Percentiles rank a stretch among this genome's conserved stretches.
Evolutionary conservation across 495 filamentous ascomycete species (phyloP).

Genomic region (Recurvomyces mirabilis): DNA sequence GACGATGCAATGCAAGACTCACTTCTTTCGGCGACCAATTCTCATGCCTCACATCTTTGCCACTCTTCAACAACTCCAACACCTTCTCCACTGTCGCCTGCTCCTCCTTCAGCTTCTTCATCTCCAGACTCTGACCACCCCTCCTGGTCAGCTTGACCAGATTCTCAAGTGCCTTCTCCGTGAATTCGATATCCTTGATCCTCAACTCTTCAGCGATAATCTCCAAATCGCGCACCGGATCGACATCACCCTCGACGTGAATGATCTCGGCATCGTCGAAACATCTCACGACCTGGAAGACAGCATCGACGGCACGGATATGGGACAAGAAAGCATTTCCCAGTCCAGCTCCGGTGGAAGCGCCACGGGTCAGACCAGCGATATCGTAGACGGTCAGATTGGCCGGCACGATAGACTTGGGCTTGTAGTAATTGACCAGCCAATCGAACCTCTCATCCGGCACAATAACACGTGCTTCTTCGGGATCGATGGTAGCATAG

Average conservation of each 20-base stretch:
- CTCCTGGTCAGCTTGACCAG: conserved; percentile 84
- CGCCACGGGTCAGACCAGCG: conserved; percentile 89
- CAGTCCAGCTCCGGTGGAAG: conserved; percentile 93
- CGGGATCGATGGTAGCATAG: conserved; percentile 96
- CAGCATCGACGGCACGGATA: conserved; percentile 97
- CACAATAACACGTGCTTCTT: conserved; percentile 96
- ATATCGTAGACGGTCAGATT: conserved; percentile 99
- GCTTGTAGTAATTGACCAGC: conserved; percentile 91
- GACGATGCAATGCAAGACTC: conserved; percentile 34
- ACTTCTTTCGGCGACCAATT: conserved; percentile 94
- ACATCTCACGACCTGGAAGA: conserved; percentile 97
- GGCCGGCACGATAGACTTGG: conserved; percentile 89
- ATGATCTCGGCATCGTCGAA: conserved; percentile 99
- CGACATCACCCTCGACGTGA: conserved; percentile 97
- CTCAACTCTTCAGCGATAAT: conserved; percentile 97
- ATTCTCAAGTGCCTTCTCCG: conserved; percentile 83
- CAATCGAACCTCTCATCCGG: conserved; percentile 94
- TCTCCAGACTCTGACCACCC: conserved; percentile 92
- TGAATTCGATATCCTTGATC: conserved; percentile 98
- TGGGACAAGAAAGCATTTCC: conserved; percentile 98
- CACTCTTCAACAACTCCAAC: conserved; percentile 64
- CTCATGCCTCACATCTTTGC: conserved; percentile 85
- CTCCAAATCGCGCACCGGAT: conserved; percentile 82
- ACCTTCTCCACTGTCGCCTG: conserved; percentile 86
- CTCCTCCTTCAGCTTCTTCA: conserved; percentile 95